These are phyloP conservation scores for Cucumis melo DNA, from an alignment of 306 rosid species.

Conservation along the genomic window DNA sequence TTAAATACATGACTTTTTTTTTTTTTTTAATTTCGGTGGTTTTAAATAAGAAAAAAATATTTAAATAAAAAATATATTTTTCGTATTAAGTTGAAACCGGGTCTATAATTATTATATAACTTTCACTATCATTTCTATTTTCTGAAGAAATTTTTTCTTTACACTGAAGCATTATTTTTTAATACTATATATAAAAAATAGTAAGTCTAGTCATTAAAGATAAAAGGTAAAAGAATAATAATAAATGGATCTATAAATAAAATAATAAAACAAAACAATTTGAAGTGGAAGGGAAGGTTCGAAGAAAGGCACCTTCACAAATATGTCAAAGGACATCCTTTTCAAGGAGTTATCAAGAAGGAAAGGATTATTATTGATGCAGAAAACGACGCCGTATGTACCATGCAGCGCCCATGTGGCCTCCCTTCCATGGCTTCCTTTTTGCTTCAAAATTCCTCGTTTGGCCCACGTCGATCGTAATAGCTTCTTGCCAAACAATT, in stretches of 20 bases:
- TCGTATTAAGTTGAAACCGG: too few species aligned
- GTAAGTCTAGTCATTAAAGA: neutral
- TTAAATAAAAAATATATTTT: too few species aligned
- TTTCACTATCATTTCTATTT: too few species aligned
- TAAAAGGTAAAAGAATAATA: neutral
- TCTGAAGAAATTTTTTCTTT: too few species aligned
- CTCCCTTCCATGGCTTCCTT: neutral
- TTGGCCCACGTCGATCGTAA: neutral
- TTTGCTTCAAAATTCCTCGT: neutral
- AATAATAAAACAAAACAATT: neutral
- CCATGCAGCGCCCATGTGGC: neutral
- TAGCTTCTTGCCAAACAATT: neutral
- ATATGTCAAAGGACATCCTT: neutral
- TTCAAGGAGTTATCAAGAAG: neutral
- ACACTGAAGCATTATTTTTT: too few species aligned
- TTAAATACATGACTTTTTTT: too few species aligned
- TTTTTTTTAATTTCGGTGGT: too few species aligned
- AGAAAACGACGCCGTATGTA: neutral
- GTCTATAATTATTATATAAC: too few species aligned
- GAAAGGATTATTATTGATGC: neutral
- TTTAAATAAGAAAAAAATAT: too few species aligned
- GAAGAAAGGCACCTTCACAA: neutral
- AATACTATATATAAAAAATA: neutral
- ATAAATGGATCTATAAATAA: neutral
- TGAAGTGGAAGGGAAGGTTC: slow-evolving; percentile 1